Base-by-base conservation (phyloP, 2,329 filamentous ascomycete genomes). In the Penicillium sp. region DNA sequence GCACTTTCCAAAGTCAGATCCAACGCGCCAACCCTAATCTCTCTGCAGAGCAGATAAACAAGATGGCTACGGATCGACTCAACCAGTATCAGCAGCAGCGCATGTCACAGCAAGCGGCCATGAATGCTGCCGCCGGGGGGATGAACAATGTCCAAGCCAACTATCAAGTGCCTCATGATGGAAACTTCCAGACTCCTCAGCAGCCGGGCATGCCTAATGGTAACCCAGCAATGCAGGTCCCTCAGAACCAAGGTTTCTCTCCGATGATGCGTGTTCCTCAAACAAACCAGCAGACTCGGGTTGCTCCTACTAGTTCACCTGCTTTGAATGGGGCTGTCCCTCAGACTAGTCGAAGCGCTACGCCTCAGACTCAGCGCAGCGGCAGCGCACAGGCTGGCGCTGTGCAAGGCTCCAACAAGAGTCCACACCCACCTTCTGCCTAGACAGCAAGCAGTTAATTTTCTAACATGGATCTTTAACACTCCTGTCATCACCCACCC, bases 201-300 rank as follows among this genome's bases (percentile, higher is more conserved):
- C 72, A 71, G 53, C 45, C 66, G 26, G 63, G 62, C 27, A 68
- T 75, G 61, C 48, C 66, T 7, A 75, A 72, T 46, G 70, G 73
- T 6, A 64, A 61, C 14, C 58, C 70, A 6, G 68, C 65, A 18
- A 75, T 80, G 67, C 77, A 78, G 55, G 75, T 74, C 26, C 73
- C 76, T 51, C 79, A 81, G 60, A 68, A 77, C 22, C 79, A 81
- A 61, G 72, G 77, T 18, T 82, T 79, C 62, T 80, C 80, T 33
- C 79, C 80, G n/a, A 77, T 81, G 72, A 76, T 82, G 73, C 75
- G 79, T 40, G 77, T 79, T 49, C 76, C 81, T 29, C 81, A 82
- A 61, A 67, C 72, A 18, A 69, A 71, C 33, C 78, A 76, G 57
- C 74, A 72, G 54, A 76, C 70, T 52, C 73, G 75, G 6, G 67